Evolutionary conservation across 345 rosid species (phyloP).

Genomic region (Euphorbia pulcherrima): DNA sequence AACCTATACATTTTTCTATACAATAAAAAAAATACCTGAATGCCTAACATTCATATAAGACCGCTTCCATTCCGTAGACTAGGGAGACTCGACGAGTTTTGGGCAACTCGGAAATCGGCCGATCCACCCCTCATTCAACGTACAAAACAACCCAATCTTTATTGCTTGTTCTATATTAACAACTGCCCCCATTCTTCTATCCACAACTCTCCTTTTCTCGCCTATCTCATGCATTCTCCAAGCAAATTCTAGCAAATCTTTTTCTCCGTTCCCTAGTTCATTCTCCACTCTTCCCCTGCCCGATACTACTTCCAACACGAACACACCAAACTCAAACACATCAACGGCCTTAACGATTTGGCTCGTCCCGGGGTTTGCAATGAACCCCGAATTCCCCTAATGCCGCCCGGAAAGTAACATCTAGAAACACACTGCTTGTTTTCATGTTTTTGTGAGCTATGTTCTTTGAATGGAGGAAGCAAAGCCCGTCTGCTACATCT

Average conservation of each 20-base stretch:
- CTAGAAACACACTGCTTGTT: slow-evolving; percentile 40
- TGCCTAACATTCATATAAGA: no score
- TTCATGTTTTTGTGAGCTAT: slow-evolving; percentile 54
- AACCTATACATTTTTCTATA: no score
- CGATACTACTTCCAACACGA: slow-evolving; percentile 42
- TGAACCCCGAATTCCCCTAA: slow-evolving; percentile 54
- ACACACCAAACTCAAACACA: slow-evolving; percentile 47
- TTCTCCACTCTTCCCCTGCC: slow-evolving; percentile 38
- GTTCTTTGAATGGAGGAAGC: slow-evolving; percentile 37
- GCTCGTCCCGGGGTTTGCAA: no score
- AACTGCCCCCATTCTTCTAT: slow-evolving; percentile 47
- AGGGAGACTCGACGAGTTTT: no score
- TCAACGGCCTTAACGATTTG: slow-evolving; percentile 34
- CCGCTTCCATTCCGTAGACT: no score
- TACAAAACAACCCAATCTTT: slow-evolving; percentile 40
- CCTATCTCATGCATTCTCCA: slow-evolving; percentile 48
- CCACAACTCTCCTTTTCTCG: slow-evolving; percentile 36
- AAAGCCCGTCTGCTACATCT: slow-evolving; percentile 39
- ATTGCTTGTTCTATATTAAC: slow-evolving; percentile 40
- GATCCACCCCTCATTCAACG: slow-evolving; percentile 45
- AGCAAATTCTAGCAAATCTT: slow-evolving; percentile 41
- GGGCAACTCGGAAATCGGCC: no score
- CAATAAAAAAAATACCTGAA: no score
- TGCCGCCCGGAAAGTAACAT: slow-evolving; percentile 46
- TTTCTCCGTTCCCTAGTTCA: slow-evolving; percentile 26